Conservation (phyloP, 164 flowering plant genomes). For the Amborella trichopoda region DNA sequence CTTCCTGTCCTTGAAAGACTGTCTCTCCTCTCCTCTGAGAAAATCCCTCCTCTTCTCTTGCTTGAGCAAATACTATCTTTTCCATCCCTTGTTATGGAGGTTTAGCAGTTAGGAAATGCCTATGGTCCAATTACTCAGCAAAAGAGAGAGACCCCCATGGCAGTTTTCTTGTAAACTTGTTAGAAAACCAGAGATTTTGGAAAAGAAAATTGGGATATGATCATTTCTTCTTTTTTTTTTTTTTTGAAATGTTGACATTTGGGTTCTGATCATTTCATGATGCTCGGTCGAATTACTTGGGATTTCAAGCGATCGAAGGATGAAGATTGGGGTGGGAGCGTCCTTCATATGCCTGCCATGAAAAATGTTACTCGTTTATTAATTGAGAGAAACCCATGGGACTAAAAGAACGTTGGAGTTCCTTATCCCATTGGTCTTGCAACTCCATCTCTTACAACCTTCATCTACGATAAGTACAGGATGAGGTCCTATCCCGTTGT, state of each 20-base stretch:
- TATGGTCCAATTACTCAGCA: slow-evolving; percentile 41
- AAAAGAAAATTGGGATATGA: slow-evolving; percentile 52
- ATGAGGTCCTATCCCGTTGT: too few relatives aligned
- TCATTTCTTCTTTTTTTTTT: too few relatives aligned
- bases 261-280: slow-evolving; percentile 88
- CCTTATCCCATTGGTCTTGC: too few relatives aligned
- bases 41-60: too few relatives aligned
- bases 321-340: slow-evolving; percentile 73
- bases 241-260: too few relatives aligned
- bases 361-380: slow-evolving; percentile 65
- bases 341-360: slow-evolving; percentile 58
- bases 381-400: slow-evolving; percentile 87
- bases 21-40: too few relatives aligned
- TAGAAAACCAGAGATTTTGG: slow-evolving; percentile 39
- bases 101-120: slow-evolving; percentile 54
- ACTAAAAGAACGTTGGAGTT: slow-evolving; percentile 75
- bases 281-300: slow-evolving; percentile 82
- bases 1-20: too few relatives aligned
- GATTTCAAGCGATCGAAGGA: slow-evolving; percentile 76
- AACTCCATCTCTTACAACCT: too few relatives aligned
- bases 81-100: slow-evolving; percentile 93
- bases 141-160: slow-evolving; percentile 59
- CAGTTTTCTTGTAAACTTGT: slow-evolving; percentile 41
- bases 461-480: too few relatives aligned
- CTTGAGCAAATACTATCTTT: too few relatives aligned